Conservation (phyloP, 2,329 filamentous ascomycete species). For the Magnaporthiopsis poae region DNA sequence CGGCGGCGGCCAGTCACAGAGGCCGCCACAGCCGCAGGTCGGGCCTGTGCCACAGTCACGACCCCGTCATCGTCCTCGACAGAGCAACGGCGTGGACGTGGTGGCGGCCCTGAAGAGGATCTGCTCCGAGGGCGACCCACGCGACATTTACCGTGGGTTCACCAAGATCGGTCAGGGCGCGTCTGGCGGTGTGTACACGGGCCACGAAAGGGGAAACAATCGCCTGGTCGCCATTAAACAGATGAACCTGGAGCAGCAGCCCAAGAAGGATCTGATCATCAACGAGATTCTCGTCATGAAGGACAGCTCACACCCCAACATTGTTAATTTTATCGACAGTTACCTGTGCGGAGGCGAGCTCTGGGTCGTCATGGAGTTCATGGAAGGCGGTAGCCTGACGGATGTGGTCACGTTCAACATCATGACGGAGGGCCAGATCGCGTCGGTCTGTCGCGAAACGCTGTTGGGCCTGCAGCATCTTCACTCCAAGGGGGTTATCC, state of each 20-base stretch:
- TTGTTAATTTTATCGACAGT: conserved; percentile 98
- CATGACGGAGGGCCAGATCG: conserved; percentile 96
- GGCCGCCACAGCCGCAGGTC: conserved; percentile 29
- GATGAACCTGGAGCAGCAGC: conserved; percentile 97
- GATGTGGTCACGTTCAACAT: conserved; percentile 99
- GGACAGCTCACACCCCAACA: conserved; percentile 94
- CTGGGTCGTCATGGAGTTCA: conserved; percentile 99
- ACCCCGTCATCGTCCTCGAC: conserved; percentile 66
- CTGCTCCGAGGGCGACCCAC: conserved; percentile 81
- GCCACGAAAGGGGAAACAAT: conserved; percentile 74
- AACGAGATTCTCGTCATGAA: conserved; percentile 99
- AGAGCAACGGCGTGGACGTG: conserved; percentile 74
- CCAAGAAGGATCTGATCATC: conserved; percentile 97
- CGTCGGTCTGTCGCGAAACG: conserved; percentile 88
- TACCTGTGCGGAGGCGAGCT: conserved; percentile 82
- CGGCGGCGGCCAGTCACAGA: conserved; percentile 25
- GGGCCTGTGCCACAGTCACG: conserved; percentile 38
- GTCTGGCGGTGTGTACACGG: conserved; percentile 89
- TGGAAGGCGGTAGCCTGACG: conserved; percentile 95
- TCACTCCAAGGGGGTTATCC: conserved; percentile 95
- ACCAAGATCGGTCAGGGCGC: conserved; percentile 96
- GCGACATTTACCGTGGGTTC: conserved; percentile 73
- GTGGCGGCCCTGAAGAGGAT: conserved; percentile 76
- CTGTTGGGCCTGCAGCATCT: conserved; percentile 85
- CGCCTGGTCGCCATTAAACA: conserved; percentile 95